Conservation (phyloP, 1,284 basidiomycete genomes). For the Singerocomus inundabilis region DNA sequence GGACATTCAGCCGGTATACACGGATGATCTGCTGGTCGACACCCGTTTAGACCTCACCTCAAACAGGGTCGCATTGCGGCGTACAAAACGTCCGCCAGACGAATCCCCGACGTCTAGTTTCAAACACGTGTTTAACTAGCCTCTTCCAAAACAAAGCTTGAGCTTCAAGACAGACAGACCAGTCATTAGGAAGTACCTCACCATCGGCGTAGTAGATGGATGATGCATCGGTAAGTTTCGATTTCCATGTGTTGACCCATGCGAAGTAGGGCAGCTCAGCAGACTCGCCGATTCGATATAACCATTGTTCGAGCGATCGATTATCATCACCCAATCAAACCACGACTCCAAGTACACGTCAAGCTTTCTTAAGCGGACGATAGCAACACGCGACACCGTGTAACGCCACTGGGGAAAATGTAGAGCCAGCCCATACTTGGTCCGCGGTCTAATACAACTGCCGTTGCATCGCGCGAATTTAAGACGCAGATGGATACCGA, state of each 20-base stretch:
- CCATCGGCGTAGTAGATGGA: not conserved
- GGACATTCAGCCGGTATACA: not conserved
- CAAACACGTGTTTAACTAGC: not conserved
- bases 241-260: not conserved
- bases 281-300: not conserved
- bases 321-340: not conserved
- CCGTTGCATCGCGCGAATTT: constrained; percentile 1
- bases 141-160: not conserved
- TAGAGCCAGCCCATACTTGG: not conserved
- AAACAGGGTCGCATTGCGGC: not conserved
- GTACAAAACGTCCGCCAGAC: not conserved
- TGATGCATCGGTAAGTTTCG: not conserved
- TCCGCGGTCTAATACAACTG: not conserved
- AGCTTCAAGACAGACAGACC: not conserved
- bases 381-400: not conserved
- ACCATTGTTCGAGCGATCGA: not conserved
- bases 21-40: not conserved
- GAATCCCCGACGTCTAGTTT: no score
- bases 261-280: not conserved
- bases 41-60: not conserved
- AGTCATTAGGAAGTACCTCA: not conserved
- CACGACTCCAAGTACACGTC: not conserved
- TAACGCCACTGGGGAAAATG: not conserved
- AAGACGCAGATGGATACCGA: not conserved
- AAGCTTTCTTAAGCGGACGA: not conserved